Base-by-base conservation (phyloP, 2,329 filamentous ascomycete genomes). In the Ceratocystis diversiconidia region DNA sequence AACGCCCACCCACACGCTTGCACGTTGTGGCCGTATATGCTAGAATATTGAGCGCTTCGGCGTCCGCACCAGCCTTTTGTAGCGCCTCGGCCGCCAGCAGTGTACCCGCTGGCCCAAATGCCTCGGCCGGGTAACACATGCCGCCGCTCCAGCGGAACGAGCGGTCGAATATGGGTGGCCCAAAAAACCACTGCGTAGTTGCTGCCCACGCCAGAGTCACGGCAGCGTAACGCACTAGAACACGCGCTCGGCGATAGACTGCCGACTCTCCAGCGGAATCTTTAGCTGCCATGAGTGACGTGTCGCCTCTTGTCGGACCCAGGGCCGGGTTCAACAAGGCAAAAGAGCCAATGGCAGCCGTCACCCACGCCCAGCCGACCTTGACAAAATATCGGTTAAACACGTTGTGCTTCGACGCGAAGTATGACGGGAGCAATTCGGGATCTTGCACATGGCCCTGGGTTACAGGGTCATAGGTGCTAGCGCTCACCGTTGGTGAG, bases 171-270 rank as follows among this genome's bases (percentile, higher is more conserved):
- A 99, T 79, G 22, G 91, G 81, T 1, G 94, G 86, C 0, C 94
- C 94, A 72, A 99, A 96, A 75, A 86, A 97, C 94, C 94, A 97
- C 78, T 97, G 94, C 69, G 94, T 99, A 19, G 94, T 85, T 48
- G 90, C 77, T 52, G 90, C 79, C 94, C 94, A 99, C 75, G 86
- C 87, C 1, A 76, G 71, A 7, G 94, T 97, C 0, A 90, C 83
- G 7, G 87, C 76, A 0, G 69, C 78, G 80, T 90, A 99, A 61
- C 94, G 82, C 25, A 86, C 62, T 1, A 78, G 72, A 0, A 88
- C 90, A 67, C 85, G 81, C 10, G 82, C 64, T 70, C 68, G 76
- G 48, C 63, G 46, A 79, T 69, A 75, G 71, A 68, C 64, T 4
- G 73, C 68, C 44, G n/a, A 70, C 69, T 25, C 17, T 3, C 0